These are phyloP conservation scores for Aureobasidium vineae DNA, from an alignment of 2,329 filamentous ascomycete genomes.

Conservation along the genomic window DNA sequence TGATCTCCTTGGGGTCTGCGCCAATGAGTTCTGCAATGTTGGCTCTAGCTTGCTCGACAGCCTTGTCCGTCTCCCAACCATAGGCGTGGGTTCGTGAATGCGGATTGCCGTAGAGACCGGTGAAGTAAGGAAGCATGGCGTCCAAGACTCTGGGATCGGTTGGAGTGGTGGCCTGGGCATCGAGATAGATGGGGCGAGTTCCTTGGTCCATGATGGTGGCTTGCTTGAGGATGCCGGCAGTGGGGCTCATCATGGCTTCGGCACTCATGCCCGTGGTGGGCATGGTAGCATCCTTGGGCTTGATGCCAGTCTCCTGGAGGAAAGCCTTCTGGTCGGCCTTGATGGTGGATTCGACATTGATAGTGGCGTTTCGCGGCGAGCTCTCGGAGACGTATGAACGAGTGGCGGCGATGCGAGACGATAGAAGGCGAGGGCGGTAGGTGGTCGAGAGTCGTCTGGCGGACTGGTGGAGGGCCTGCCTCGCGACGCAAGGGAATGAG, in stretches of 20 bases:
- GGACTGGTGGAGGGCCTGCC: conserved; percentile 67
- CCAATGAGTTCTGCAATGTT: conserved; percentile 86
- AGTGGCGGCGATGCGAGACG: conserved; percentile 35
- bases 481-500: conserved; percentile 64
- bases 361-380: conserved; percentile 74
- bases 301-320: conserved; percentile 55
- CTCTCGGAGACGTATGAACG: conserved; percentile 82
- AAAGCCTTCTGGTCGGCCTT: conserved; percentile 84
- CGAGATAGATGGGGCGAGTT: conserved; percentile 90
- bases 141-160: conserved; percentile 93
- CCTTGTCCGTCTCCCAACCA: conserved; percentile 97
- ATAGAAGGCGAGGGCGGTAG: conserved; percentile 42
- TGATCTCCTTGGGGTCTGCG: conserved; percentile 95
- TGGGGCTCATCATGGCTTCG: conserved; percentile 70
- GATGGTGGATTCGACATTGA: conserved; percentile 78
- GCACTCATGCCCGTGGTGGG: conserved; percentile 58
- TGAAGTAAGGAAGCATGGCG: conserved; percentile 93
- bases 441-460: conserved; percentile 50
- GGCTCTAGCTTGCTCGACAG: conserved; percentile 79
- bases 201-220: conserved; percentile 92
- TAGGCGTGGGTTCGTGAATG: conserved; percentile 97
- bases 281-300: conserved; percentile 57
- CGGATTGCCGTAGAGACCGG: conserved; percentile 92
- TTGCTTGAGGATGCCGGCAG: conserved; percentile 78
- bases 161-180: conserved; percentile 97